Evolutionary conservation across 2,329 filamentous ascomycete species (phyloP).

Genomic region (Pseudogymnoascus sp.): DNA sequence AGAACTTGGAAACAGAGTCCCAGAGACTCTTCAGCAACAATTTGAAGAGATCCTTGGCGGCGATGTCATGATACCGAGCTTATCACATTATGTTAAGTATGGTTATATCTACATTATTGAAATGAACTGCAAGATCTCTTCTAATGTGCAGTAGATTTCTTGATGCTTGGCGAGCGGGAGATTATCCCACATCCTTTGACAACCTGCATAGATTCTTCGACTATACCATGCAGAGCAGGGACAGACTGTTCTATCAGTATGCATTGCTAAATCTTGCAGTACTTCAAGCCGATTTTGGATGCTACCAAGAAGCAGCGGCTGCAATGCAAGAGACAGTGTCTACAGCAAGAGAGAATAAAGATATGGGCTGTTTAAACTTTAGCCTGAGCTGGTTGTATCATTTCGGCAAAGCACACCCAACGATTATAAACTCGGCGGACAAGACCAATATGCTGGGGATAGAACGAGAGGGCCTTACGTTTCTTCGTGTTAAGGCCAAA

Average conservation of each 20-base stretch:
- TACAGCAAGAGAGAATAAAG: constrained; percentile 87
- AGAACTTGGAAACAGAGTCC: constrained; percentile 72
- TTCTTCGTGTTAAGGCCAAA: constrained; percentile 76
- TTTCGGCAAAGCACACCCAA: constrained; percentile 77
- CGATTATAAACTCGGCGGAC: constrained; percentile 61
- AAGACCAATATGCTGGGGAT: constrained; percentile 67
- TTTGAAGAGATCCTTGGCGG: constrained; percentile 62
- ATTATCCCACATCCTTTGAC: constrained; percentile 85
- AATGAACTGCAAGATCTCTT: neutral
- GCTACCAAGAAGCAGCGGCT: constrained; percentile 78
- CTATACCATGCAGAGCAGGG: constrained; percentile 80
- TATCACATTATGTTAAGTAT: constrained; percentile 68
- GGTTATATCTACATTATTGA: constrained; percentile 18
- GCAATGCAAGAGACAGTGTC: constrained; percentile 93
- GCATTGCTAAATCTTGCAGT: constrained; percentile 89
- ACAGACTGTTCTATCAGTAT: constrained; percentile 87
- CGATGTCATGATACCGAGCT: constrained; percentile 59
- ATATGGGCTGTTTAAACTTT: constrained; percentile 89
- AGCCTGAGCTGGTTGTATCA: constrained; percentile 94
- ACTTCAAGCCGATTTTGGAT: constrained; percentile 91
- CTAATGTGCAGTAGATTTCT: constrained; percentile 55
- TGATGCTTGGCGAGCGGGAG: constrained; percentile 84
- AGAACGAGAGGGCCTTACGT: constrained; percentile 73
- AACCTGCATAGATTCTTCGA: constrained; percentile 92
- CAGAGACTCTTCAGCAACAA: constrained; percentile 62